Evolutionary conservation across 2,329 filamentous ascomycete species (phyloP).

Genomic region (Hypocrella siamensis): DNA sequence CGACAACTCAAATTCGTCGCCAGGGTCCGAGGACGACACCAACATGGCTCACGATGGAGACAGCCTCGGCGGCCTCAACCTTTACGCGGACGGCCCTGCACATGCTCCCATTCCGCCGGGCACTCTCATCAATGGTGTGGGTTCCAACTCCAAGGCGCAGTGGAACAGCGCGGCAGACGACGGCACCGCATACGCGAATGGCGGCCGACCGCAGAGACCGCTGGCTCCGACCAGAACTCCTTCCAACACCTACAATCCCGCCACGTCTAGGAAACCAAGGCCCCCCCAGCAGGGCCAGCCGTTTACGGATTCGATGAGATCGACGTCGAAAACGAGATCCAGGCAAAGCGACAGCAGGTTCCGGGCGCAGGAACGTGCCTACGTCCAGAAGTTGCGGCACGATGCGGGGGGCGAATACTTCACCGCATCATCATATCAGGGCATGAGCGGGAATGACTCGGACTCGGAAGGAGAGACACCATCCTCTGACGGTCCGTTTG

Average conservation of each 20-base stretch:
- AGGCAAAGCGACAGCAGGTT: constrained; percentile 27
- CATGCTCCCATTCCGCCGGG: constrained; percentile 25
- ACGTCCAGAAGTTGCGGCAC: constrained; percentile 80
- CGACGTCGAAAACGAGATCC: constrained; percentile 36
- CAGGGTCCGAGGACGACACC: constrained; percentile 19
- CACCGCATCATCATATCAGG: constrained; percentile 50
- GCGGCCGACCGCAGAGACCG: constrained; percentile 45
- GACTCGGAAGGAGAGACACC: constrained; percentile 87
- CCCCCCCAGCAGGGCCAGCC: constrained; percentile 19
- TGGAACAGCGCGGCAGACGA: constrained; percentile 17
- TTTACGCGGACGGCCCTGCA: constrained; percentile 25
- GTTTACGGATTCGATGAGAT: constrained; percentile 27
- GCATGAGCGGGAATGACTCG: constrained; percentile 53
- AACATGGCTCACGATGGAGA: constrained; percentile 33
- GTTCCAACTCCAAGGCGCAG: constrained; percentile 18
- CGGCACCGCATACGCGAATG: constrained; percentile 13
- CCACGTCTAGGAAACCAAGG: constrained; percentile 34
- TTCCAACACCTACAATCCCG: constrained; percentile 66
- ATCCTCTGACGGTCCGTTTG: constrained; percentile 66
- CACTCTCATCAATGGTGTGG: constrained; percentile 23
- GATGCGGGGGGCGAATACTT: constrained; percentile 53
- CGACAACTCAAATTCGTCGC: constrained; percentile 13
- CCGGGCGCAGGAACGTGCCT: constrained; percentile 72
- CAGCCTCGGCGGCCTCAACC: constrained; percentile 26
- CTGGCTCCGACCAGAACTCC: constrained; percentile 55